Evolutionary conservation across 331 rosid species (phyloP), one percentile per base, ranked within the genome.

Genomic region (Cydonia oblonga): DNA sequence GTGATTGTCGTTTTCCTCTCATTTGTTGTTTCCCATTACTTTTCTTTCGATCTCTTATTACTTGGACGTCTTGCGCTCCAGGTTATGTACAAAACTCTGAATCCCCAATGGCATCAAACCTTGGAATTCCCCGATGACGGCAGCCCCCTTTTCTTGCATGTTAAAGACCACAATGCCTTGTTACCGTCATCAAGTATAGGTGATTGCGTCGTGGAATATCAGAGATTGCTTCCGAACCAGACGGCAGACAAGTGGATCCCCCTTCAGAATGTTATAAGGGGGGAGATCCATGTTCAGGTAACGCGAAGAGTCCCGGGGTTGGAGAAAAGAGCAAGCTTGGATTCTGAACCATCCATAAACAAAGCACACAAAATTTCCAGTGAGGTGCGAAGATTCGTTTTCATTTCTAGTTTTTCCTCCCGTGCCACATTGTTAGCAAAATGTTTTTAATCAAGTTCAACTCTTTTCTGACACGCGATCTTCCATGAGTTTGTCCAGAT

Each of bases 231-330:
- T 32, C 96, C 87, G 8, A 91, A 91, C 71, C 87, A 88, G 66
- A 88, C 38, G 75, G 84, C 93, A 8, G 96, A 89, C 78, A 90
- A 91, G 85, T 95, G 99, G 99, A 95, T 95, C 77, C 99, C 99
- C 56, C 97, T 95, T 53, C 97, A 87, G 80, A 96, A 91, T 66
- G 99, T 95, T 52, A 91, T 68, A 80, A 83, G 88, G 42, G 99
- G 99, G n/a, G 97, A 95, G 81, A 81, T 95, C 76, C 99, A 91
- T 71, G 65, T 95, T 78, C 96, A 86, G 78, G 82, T 95, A 30
- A 91, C 96, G 11, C 86, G 93, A 81, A 91, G 82, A 90, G 86
- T 89, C 64, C 96, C 96, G 5, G 96, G 83, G 25, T 26, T 85
- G 53, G 86, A 86, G 65, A 89, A 66, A 81, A 81, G 80, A 81